phyloP scores from a whole-genome alignment of 495 filamentous ascomycete species.

The Choiromyces venosus region DNA sequence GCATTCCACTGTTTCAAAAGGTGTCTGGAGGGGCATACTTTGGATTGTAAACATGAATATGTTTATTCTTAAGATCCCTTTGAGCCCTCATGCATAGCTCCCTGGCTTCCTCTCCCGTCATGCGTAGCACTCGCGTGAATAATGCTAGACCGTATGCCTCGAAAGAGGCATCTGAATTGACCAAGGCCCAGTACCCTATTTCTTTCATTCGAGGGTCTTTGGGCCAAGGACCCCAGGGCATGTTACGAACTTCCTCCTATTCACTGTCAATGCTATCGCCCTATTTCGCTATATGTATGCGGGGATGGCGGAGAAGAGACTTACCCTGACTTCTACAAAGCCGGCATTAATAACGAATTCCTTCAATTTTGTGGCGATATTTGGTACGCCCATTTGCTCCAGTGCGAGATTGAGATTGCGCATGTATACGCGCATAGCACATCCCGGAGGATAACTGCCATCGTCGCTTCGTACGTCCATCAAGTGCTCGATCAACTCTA shows the following conservation, averaged over 20 bases:
- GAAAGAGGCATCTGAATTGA: constrained; percentile 30
- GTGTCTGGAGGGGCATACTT: constrained; percentile 10
- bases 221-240: constrained; percentile 32
- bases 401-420: constrained; percentile 12
- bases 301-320: background rate
- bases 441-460: constrained; percentile 21
- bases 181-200: constrained; percentile 27
- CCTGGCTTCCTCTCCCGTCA: constrained; percentile 26
- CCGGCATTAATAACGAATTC: constrained; percentile 18
- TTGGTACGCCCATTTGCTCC: constrained; percentile 13
- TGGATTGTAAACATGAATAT: constrained; percentile 31
- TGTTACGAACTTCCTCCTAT: constrained; percentile 18
- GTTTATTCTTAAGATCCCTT: constrained; percentile 23
- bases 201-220: constrained; percentile 34
- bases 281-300: background rate
- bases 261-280: background rate
- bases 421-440: constrained; percentile 19
- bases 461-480: constrained; percentile 23
- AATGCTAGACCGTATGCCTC: constrained; percentile 38
- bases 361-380: constrained; percentile 7
- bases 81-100: constrained; percentile 23
- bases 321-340: constrained; percentile 29
- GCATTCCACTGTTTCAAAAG: background rate
- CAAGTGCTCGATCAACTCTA: constrained; percentile 30
- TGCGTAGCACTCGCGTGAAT: constrained; percentile 33